Evolutionary conservation across 1,139 yeast species (phyloP).

Genomic region (Suhomyces panamericanus): DNA sequence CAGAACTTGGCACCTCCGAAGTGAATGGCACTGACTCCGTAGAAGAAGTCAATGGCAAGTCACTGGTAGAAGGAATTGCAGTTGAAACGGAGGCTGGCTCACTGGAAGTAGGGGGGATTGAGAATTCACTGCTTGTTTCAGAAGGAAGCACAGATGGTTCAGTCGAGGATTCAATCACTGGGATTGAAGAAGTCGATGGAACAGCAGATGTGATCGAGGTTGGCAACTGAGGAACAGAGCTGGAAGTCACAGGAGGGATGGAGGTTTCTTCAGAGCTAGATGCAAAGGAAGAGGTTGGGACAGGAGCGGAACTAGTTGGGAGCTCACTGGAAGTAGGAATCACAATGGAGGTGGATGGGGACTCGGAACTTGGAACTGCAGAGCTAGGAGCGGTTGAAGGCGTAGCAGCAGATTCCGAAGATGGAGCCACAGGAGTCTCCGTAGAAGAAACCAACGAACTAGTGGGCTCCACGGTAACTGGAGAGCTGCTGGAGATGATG

Average conservation of each 20-base stretch:
- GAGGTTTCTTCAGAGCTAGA: not conserved
- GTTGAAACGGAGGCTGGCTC: constrained; percentile 1
- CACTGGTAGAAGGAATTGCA: constrained; percentile 4
- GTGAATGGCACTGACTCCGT: not conserved
- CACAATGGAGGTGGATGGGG: constrained; percentile 2
- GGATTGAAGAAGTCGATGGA: not conserved
- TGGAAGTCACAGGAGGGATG: not conserved
- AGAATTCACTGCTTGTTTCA: not conserved
- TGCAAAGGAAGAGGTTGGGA: constrained; percentile 1
- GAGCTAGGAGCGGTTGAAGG: constrained; percentile 4
- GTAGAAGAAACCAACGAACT: constrained; percentile 2
- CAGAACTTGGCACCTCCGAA: not conserved
- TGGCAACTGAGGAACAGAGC: not conserved
- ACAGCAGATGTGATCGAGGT: not conserved
- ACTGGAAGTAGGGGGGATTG: constrained; percentile 1
- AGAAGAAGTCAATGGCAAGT: constrained; percentile 1
- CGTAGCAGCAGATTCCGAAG: constrained; percentile 1
- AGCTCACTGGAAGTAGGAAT: constrained; percentile 1
- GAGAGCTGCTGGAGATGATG: not conserved
- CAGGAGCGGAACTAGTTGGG: constrained; percentile 1
- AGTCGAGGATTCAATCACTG: not conserved
- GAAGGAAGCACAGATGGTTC: not conserved
- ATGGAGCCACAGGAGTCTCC: constrained; percentile 1
- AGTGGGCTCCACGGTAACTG: constrained; percentile 5
- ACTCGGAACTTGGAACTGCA: not conserved